phyloP scores from a whole-genome alignment of 2,329 filamentous ascomycete species.

The Fusarium veterinarium region DNA sequence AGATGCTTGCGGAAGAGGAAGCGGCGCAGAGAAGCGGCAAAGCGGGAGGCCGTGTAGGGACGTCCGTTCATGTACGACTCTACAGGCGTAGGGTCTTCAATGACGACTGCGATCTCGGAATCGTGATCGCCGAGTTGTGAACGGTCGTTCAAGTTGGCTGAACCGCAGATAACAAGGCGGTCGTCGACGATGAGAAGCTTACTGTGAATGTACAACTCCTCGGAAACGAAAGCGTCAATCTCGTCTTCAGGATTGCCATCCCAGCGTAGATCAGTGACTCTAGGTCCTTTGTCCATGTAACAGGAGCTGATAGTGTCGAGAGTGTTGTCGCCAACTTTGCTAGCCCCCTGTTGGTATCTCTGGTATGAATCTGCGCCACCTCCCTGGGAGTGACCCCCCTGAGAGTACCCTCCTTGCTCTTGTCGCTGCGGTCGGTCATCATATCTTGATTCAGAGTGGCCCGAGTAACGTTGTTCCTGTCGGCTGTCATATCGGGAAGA shows the following conservation, averaged over 20 bases:
- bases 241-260: constrained; percentile 65
- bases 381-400: constrained; percentile 7
- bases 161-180: constrained; percentile 83
- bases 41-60: constrained; percentile 77
- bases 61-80: constrained; percentile 79
- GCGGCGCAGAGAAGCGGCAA: constrained; percentile 83
- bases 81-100: constrained; percentile 80
- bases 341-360: constrained; percentile 78
- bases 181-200: constrained; percentile 87
- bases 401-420: constrained; percentile 2
- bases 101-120: constrained; percentile 89
- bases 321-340: constrained; percentile 63
- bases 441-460: constrained; percentile 11
- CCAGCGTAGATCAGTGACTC: constrained; percentile 71
- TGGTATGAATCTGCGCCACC: constrained; percentile 63
- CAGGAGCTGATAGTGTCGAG: constrained; percentile 83
- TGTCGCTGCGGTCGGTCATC: constrained; percentile 5
- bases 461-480: neutral
- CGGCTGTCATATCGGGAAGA: constrained; percentile 9
- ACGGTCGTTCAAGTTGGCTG: constrained; percentile 67
- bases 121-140: constrained; percentile 88
- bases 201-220: constrained; percentile 72
- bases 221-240: constrained; percentile 70
- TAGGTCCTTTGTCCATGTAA: constrained; percentile 83
- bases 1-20: constrained; percentile 93